Evolutionary conservation across 768 basidiomycete species (phyloP).

Genomic region (Mycena chlorophos): DNA sequence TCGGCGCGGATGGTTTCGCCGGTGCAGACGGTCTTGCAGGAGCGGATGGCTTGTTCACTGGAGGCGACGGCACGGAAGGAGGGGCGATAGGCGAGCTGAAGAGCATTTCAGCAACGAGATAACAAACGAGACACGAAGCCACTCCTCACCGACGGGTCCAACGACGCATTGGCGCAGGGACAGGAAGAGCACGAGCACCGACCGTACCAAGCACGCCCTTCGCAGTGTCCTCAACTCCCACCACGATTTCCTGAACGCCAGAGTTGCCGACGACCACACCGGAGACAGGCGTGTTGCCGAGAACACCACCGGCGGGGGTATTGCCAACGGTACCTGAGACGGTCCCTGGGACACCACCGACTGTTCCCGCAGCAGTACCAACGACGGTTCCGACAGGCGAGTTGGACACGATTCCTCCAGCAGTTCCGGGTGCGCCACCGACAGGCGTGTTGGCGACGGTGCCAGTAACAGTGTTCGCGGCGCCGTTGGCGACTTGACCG

Average conservation of each 20-base stretch:
- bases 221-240: neutral
- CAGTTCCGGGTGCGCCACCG: neutral
- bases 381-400: too few species aligned
- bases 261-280: neutral
- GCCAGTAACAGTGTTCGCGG: neutral
- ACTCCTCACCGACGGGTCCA: neutral
- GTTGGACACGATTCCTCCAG: neutral
- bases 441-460: slow-evolving; percentile 1
- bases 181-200: neutral
- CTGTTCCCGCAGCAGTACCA: neutral
- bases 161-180: neutral
- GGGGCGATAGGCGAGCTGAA: neutral
- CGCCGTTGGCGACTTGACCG: neutral
- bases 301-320: too few species aligned
- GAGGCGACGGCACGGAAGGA: too few species aligned
- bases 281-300: too few species aligned
- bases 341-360: neutral
- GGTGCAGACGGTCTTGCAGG: neutral
- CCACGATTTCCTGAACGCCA: neutral
- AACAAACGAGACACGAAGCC: neutral
- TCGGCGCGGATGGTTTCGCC: slow-evolving; percentile 5
- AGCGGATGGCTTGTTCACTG: neutral
- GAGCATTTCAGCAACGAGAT: neutral
- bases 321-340: neutral
- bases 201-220: neutral